phyloP scores from a whole-genome alignment of 2,329 filamentous ascomycete genomes.

The Davidsoniella australis region DNA sequence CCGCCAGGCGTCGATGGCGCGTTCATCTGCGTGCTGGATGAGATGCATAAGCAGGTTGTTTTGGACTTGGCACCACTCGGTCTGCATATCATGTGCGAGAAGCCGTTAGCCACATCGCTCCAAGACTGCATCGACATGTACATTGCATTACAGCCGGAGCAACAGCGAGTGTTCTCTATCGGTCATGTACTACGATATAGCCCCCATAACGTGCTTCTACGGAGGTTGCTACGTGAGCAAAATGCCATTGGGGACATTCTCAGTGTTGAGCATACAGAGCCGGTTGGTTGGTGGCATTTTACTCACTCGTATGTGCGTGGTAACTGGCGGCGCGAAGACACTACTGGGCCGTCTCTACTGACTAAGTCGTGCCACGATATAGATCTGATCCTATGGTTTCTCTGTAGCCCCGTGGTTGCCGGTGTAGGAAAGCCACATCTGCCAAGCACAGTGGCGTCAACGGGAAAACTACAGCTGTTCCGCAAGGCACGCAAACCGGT shows the following conservation, averaged over 20 bases:
- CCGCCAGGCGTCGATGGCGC: constrained; percentile 42
- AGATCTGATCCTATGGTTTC: constrained; percentile 79
- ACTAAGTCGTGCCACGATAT: constrained; percentile 97
- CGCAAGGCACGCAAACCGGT: constrained; percentile 57
- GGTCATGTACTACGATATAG: constrained; percentile 89
- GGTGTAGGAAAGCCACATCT: constrained; percentile 43
- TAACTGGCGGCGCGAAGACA: constrained; percentile 77
- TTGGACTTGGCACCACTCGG: constrained; percentile 50
- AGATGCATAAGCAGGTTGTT: constrained; percentile 72
- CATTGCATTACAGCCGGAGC: constrained; percentile 29
- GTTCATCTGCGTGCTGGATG: constrained; percentile 60
- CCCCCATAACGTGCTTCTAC: constrained; percentile 75
- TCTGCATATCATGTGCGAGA: constrained; percentile 87
- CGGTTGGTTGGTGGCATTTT: constrained; percentile 94
- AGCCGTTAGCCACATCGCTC: constrained; percentile 70
- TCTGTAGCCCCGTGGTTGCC: constrained; percentile 49
- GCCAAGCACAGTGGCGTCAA: constrained; percentile 58
- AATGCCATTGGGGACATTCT: constrained; percentile 67
- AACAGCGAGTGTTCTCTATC: constrained; percentile 56
- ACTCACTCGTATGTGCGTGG: constrained; percentile 79
- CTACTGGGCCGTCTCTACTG: constrained; percentile 62
- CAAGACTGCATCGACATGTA: constrained; percentile 64
- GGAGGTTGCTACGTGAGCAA: constrained; percentile 59
- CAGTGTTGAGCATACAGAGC: constrained; percentile 81
- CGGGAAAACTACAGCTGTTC: constrained; percentile 65